A percentile compares a stretch with the other conserved stretches of the same genome.
Conservation (phyloP, 805 yeast genomes). For the Martiniozyma abietophila region DNA sequence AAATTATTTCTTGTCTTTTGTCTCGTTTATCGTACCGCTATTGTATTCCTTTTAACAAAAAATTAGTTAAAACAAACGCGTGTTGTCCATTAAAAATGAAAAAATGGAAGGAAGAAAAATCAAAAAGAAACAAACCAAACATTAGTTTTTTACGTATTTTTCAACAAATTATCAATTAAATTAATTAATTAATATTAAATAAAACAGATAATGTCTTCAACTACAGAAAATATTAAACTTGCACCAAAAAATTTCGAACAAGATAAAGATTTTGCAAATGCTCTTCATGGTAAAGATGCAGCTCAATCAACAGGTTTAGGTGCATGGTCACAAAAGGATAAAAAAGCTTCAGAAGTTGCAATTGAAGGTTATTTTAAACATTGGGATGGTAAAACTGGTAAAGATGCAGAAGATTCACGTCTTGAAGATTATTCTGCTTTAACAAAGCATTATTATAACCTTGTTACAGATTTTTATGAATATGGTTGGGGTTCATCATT, state of each 20-base stretch:
- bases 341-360: constrained; percentile 73
- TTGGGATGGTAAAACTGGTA: constrained; percentile 87
- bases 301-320: constrained; percentile 59
- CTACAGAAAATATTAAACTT: constrained; percentile 22
- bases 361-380: constrained; percentile 87
- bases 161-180: too few relatives aligned
- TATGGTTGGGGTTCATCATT: constrained; percentile 99
- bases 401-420: constrained; percentile 62
- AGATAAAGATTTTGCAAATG: constrained; percentile 70
- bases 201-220: too few relatives aligned
- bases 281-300: constrained; percentile 72
- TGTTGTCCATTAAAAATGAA: too few relatives aligned
- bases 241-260: constrained; percentile 47
- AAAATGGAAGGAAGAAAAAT: too few relatives aligned
- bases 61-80: too few relatives aligned
- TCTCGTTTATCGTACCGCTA: too few relatives aligned
- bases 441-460: constrained; percentile 92
- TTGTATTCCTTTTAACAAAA: too few relatives aligned
- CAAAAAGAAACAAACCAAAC: too few relatives aligned
- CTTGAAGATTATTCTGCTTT: constrained; percentile 79
- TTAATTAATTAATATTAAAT: too few relatives aligned
- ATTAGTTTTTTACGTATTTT: too few relatives aligned
- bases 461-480: constrained; percentile 96
- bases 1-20: too few relatives aligned
- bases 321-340: constrained; percentile 72